Percentiles rank a stretch among this genome's conserved stretches.
These are phyloP conservation scores for Aspergillus texensis DNA, from an alignment of 2,329 filamentous ascomycete genomes.

Conservation along the genomic window DNA sequence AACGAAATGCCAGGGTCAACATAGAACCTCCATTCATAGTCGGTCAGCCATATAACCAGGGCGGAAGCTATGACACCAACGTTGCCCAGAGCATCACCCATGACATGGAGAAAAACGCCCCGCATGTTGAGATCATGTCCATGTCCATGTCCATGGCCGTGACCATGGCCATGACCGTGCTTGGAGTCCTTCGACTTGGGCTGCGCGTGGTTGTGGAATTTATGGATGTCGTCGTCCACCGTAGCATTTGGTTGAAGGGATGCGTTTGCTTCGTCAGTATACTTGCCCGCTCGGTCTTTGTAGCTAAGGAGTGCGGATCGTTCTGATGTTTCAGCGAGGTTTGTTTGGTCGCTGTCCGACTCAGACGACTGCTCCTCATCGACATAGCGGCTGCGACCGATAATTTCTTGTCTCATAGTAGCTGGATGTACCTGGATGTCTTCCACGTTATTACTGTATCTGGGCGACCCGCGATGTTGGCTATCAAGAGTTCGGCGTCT, in stretches of 20 bases:
- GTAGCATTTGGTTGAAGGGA: conserved; percentile 17
- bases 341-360: conserved; percentile 58
- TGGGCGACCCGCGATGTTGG: conserved; percentile 32
- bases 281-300: conserved; percentile 43
- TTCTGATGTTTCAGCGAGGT: conserved; percentile 54
- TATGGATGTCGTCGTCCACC: conserved; percentile 54
- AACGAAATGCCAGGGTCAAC: conserved; percentile 90
- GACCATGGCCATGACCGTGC: conserved; percentile 32
- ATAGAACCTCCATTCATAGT: conserved; percentile 80
- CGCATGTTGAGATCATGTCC: conserved; percentile 81
- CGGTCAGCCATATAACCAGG: conserved; percentile 87
- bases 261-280: conserved; percentile 33
- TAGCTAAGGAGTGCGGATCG: conserved; percentile 41
- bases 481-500: conserved; percentile 32
- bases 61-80: conserved; percentile 61
- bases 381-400: conserved; percentile 68
- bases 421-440: conserved; percentile 83
- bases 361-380: conserved; percentile 57
- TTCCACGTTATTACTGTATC: conserved; percentile 62
- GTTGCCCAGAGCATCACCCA: conserved; percentile 52
- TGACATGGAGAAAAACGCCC: conserved; percentile 68
- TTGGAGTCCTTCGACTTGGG: conserved; percentile 65
- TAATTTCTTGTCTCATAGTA: conserved; percentile 89
- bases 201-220: conserved; percentile 75
- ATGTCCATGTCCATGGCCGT: conserved; percentile 41